phyloP scores from a whole-genome alignment of 2,329 filamentous ascomycete genomes.

The Fusarium pseudonygamai region DNA sequence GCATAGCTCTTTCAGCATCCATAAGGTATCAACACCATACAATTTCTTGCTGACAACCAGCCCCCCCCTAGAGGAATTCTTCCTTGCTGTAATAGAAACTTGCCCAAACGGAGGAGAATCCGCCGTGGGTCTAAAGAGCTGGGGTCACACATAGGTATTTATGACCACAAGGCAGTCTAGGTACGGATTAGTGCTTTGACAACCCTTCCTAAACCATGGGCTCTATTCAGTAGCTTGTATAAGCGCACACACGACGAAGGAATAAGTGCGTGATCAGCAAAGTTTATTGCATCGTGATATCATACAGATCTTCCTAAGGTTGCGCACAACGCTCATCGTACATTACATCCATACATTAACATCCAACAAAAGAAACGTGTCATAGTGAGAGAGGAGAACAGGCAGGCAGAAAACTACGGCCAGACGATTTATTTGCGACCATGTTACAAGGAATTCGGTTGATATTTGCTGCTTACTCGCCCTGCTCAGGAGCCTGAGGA shows the following conservation, averaged over 20 bases:
- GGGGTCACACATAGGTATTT: neutral
- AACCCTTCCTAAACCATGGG: neutral
- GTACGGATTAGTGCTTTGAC: neutral
- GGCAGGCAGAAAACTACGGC: neutral
- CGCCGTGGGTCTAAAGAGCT: neutral
- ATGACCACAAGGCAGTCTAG: neutral
- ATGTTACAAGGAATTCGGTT: neutral
- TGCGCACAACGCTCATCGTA: constrained; percentile 35
- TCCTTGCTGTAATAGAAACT: neutral
- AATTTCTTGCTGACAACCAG: neutral
- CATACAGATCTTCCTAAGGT: constrained; percentile 34
- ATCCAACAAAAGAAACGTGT: constrained; percentile 33
- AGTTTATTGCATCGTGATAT: constrained; percentile 41
- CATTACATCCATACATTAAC: constrained; percentile 32
- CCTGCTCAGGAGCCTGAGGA: constrained; percentile 43
- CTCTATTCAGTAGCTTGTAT: neutral
- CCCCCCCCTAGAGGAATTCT: neutral
- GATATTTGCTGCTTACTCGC: constrained; percentile 28
- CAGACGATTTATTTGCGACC: neutral
- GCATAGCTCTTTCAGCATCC: neutral
- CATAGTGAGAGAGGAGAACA: constrained; percentile 36
- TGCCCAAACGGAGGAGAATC: neutral
- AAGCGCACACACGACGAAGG: neutral
- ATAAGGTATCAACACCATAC: neutral
- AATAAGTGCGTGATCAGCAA: constrained; percentile 7